These are phyloP conservation scores for Turnera subulata DNA, from an alignment of 345 rosid genomes.

Conservation along the genomic window DNA sequence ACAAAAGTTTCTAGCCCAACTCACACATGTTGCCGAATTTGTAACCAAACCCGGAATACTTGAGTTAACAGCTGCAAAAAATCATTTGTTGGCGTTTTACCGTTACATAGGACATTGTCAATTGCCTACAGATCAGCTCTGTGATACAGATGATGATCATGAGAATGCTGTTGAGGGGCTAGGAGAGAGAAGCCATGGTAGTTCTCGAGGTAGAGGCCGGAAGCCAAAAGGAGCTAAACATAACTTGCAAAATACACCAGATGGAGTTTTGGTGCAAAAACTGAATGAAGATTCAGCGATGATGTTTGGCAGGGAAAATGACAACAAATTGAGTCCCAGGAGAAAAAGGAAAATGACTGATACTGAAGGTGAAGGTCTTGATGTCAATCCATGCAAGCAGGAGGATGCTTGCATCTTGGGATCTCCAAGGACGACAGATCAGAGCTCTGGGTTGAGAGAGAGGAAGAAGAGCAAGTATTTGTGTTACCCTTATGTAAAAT, in stretches of 20 bases:
- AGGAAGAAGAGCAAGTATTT: conserved; percentile 71
- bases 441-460: conserved; percentile 41
- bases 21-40: conserved; percentile 48
- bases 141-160: conserved; percentile 23
- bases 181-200: conserved; percentile 3
- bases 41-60: conserved; percentile 39
- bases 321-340: conserved; percentile 26
- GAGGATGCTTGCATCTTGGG: conserved; percentile 8
- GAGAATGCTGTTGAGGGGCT: conserved; percentile 12
- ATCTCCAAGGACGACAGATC: conserved; percentile 18
- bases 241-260: conserved; percentile 7
- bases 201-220: conserved; percentile 12
- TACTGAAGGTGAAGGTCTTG: conserved; percentile 23
- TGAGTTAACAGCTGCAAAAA: conserved; percentile 42
- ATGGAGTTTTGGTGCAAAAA: conserved; percentile 8
- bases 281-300: conserved; percentile 19
- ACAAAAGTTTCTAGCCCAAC: conserved; percentile 40
- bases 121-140: conserved; percentile 47
- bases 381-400: conserved; percentile 4
- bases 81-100: conserved; percentile 53
- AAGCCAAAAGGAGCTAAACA: conserved; percentile 1
- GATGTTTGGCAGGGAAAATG: conserved; percentile 16
- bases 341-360: conserved; percentile 26
- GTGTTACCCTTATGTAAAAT: conserved; percentile 57
- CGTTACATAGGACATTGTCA: conserved; percentile 46